These are phyloP conservation scores for Avena sativa DNA, from an alignment of 176 grass and related monocot species.

Conservation along the genomic window DNA sequence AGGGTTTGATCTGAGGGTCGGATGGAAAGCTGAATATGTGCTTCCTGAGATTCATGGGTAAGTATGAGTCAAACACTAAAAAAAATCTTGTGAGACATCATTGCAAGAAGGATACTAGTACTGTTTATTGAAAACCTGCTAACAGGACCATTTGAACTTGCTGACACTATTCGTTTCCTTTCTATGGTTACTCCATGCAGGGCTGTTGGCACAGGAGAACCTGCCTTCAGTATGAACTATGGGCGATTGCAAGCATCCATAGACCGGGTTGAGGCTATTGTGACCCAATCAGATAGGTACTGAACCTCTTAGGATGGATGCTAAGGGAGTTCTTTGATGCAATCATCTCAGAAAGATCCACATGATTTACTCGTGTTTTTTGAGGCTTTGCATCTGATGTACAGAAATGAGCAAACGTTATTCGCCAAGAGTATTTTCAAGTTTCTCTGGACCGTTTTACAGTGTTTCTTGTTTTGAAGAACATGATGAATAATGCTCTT, in stretches of 20 bases:
- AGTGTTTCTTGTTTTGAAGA: not conserved
- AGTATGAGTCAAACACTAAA: conserved; percentile 14
- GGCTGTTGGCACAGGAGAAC: conserved; percentile 88
- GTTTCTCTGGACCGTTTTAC: not conserved
- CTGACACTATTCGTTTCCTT: not conserved
- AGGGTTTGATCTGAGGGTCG: conserved; percentile 93
- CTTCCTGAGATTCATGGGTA: conserved; percentile 98
- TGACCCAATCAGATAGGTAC: conserved; percentile 61
- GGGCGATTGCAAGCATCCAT: conserved; percentile 88
- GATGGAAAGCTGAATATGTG: conserved; percentile 92
- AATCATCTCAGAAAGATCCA: not conserved
- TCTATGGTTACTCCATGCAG: conserved; percentile 36
- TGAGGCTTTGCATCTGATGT: conserved; percentile 39
- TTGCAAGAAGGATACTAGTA: conserved; percentile 1
- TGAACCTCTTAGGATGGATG: conserved; percentile 26
- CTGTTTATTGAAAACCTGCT: not conserved
- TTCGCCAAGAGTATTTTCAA: not conserved
- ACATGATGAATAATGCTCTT: not conserved
- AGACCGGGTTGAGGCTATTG: conserved; percentile 84
- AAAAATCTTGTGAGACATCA: not conserved
- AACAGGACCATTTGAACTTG: not conserved
- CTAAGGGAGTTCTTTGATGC: not conserved
- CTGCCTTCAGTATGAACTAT: conserved; percentile 80
- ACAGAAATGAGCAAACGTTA: conserved; percentile 35
- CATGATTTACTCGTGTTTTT: not conserved